phyloP scores from a whole-genome alignment of 306 rosid species.

The Oemleria cerasiformis region DNA sequence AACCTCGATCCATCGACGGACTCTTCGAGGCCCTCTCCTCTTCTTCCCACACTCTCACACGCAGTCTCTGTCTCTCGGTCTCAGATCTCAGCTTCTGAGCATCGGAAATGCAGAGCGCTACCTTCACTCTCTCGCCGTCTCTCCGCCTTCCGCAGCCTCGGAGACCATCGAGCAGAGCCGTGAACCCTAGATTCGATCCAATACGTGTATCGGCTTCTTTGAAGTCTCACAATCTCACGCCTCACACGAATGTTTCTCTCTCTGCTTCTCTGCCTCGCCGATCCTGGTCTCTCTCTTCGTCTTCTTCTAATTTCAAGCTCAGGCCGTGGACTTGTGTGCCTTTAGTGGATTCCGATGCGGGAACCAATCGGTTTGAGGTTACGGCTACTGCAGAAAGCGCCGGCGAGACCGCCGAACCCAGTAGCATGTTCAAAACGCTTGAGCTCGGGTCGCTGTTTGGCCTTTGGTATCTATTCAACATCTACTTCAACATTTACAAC shows the following conservation, averaged over 20 bases:
- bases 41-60: background rate
- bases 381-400: constrained; percentile 58
- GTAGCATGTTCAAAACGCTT: constrained; percentile 37
- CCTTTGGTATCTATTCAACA: constrained; percentile 80
- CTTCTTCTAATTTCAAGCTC: constrained; percentile 39
- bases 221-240: constrained; percentile 19
- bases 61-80: background rate
- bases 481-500: constrained; percentile 89
- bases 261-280: constrained; percentile 44
- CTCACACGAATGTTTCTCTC: constrained; percentile 27
- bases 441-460: constrained; percentile 71
- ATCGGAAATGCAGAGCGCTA: constrained; percentile 58
- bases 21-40: constrained; percentile 28
- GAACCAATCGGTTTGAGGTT: constrained; percentile 31
- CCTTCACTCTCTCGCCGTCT: constrained; percentile 38
- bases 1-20: constrained; percentile 36
- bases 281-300: constrained; percentile 55
- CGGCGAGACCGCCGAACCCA: constrained; percentile 27
- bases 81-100: constrained; percentile 20
- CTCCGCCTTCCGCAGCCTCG: constrained; percentile 29
- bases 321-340: constrained; percentile 44
- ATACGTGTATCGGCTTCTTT: constrained; percentile 26
- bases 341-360: constrained; percentile 24
- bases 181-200: constrained; percentile 26
- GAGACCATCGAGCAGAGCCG: constrained; percentile 2